phyloP scores from a whole-genome alignment of 495 filamentous ascomycete species.

The Aspergillus wentii region DNA sequence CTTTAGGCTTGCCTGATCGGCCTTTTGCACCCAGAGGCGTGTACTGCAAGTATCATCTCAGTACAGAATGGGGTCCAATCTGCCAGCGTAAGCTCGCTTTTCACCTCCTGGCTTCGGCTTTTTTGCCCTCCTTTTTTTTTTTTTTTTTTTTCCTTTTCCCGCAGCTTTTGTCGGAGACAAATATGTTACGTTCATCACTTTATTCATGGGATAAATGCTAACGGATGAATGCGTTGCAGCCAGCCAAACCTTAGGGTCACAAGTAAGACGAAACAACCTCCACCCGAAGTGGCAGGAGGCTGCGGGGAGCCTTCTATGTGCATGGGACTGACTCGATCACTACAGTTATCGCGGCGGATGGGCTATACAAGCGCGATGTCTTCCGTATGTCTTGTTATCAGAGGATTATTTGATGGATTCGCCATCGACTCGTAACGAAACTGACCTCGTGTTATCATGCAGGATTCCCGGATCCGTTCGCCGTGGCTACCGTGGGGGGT shows the following conservation, averaged over 20 bases:
- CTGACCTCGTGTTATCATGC: constrained; percentile 13
- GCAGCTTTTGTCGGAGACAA: no score
- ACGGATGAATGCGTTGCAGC: constrained; percentile 29
- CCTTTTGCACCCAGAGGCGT: constrained; percentile 26
- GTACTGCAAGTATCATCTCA: constrained; percentile 24
- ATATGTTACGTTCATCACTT: no score
- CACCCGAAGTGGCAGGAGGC: no score
- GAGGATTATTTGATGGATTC: no score
- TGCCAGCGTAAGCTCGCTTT: constrained; percentile 58
- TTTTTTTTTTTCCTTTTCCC: background rate
- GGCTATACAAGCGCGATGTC: constrained; percentile 97
- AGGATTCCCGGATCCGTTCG: constrained; percentile 98
- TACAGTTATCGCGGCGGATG: constrained; percentile 94
- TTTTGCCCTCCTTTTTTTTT: constrained; percentile 10
- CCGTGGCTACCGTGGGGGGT: constrained; percentile 91
- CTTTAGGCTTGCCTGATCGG: constrained; percentile 40
- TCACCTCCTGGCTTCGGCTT: no score
- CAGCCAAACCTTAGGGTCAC: constrained; percentile 60
- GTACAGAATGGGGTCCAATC: constrained; percentile 54
- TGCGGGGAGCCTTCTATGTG: no score
- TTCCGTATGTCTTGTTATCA: constrained; percentile 59
- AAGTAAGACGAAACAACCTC: constrained; percentile 44
- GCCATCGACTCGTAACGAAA: constrained; percentile 15
- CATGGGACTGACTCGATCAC: constrained; percentile 13
- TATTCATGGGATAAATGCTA: constrained; percentile 24